Evolutionary conservation across 2,329 filamentous ascomycete species (phyloP).

Genomic region (Colletotrichum godetiae): DNA sequence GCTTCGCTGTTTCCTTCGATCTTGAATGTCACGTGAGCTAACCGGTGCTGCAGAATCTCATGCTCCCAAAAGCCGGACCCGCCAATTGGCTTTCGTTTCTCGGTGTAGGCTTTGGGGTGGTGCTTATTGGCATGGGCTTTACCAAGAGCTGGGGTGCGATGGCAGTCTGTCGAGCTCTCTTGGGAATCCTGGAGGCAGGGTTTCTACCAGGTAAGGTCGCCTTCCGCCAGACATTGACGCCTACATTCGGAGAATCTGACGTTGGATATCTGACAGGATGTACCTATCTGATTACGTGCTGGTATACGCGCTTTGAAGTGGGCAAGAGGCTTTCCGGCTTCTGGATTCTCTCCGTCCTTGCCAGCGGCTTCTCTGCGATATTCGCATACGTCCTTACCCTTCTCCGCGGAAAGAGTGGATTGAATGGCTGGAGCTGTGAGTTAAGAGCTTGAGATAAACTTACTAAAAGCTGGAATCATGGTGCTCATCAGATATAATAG

Average conservation of each 20-base stretch:
- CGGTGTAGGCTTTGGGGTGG: background rate
- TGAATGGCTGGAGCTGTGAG: background rate
- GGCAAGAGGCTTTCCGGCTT: background rate
- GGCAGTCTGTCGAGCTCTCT: background rate
- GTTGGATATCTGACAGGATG: background rate
- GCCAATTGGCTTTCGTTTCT: background rate
- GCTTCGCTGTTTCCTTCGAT: fast-evolving
- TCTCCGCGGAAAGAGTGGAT: background rate
- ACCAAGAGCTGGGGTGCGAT: background rate
- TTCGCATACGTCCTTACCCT: background rate
- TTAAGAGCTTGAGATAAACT: background rate
- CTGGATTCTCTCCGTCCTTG: background rate
- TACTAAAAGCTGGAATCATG: background rate
- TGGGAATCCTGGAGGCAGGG: background rate
- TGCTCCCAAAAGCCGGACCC: background rate
- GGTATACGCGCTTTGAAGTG: background rate
- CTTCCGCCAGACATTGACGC: background rate
- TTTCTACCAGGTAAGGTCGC: background rate
- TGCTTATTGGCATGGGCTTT: background rate
- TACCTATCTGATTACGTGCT: background rate
- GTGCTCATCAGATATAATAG: background rate
- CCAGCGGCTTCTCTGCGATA: background rate
- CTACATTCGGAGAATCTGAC: background rate
- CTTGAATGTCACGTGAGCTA: background rate
- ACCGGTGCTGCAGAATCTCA: background rate